Base-by-base conservation (phyloP, 192 early-diverging fungal genomes). In the Rhizophlyctis rosea region DNA sequence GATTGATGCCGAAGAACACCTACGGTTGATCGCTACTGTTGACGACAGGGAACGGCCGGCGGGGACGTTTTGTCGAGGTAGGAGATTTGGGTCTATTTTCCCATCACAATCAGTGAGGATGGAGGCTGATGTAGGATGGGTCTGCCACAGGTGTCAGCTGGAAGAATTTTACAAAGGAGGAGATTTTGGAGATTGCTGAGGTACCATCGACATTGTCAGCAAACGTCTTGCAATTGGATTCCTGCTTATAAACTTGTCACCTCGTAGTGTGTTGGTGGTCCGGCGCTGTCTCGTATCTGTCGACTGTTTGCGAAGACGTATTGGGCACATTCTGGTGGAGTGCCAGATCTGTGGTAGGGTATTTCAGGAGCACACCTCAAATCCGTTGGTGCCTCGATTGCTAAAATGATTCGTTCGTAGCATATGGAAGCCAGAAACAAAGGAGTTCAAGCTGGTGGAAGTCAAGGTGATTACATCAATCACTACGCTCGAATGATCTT, bases 101-200 rank as follows among this genome's bases (percentile, higher is more conserved):
- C 32, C 32, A n/a, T 57, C 33, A 18, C 11, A n/a, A 33, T 31
- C 24, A 24, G 24, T n/a, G 34, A 23, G 33, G 34, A 35, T n/a
- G 18, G 28, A 54, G 48, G 27, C 48, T 4, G 28, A 18, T 9
- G 27, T 51, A n/a, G 14, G 44, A 18, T 25, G n/a, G n/a, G n/a
- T n/a, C n/a, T n/a, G n/a, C n/a, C n/a, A n/a, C 14, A 13, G 76
- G 70, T 2, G 76, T 78, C 3, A 50, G 69, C 28, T 78, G 76
- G 76, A 64, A 72, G 9, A 4, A 25, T 27, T 78, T 69, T 39
- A 25, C 63, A 23, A 55, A 53, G 34, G 24, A 68, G 54, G 69
- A 72, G 14, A 11, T 75, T 3, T 9, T 70, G 21, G 65, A 73
- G 54, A 57, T 78, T 7, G 63, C 65, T n/a, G 34, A 67, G 39